Base-by-base conservation (phyloP, 139 green algal genomes). In the Chlamydomonas sp. region DNA sequence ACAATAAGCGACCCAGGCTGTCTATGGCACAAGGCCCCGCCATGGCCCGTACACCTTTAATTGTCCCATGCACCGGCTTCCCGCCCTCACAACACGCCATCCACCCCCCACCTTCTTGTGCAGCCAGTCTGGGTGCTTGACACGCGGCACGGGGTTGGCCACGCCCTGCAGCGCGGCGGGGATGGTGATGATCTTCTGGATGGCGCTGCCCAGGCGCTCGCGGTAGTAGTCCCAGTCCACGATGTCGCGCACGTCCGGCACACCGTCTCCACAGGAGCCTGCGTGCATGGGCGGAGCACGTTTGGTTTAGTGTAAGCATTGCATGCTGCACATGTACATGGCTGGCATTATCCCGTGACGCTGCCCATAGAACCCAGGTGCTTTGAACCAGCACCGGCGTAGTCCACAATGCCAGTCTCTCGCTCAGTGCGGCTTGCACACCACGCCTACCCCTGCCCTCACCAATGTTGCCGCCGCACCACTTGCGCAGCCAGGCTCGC, bases 131-230 rank as follows among this genome's bases (percentile, higher is more conserved):
- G 98, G 98, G 92, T 99, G 97, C 76, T 90, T 90, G 31, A 99
- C 94, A 0, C 91, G 73, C 79, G 93, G 90, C 71, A 93, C 90
- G 5, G 93, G 93, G 89, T 95, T 95, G 82, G 85, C 2, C 72
- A 95, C 77, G 10, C 66, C 77, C 89, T 88, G 83, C 49, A 88
- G 74, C 76, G 97, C 98, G 0, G 98, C 98, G 4, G 98, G 98
- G 90, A 99, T 99, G 91, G 97, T 99, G 91, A 99, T 99, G 94
- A 99, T 99, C 95, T 99, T 99, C 91, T 99, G 96, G 73, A 99
- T 98, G 85, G 98, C 94, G 77, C 90, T 96, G 77, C 95, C 92
- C 83, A 99, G 92, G 61, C 98, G 96, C 92, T 98, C 97, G 63
- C 80, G 80, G 95, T 99, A 99, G 93, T 99, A 99, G 69, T 93